Conservation (phyloP, 371 early-diverging fungal genomes). For the Cokeromyces recurvatus region DNA sequence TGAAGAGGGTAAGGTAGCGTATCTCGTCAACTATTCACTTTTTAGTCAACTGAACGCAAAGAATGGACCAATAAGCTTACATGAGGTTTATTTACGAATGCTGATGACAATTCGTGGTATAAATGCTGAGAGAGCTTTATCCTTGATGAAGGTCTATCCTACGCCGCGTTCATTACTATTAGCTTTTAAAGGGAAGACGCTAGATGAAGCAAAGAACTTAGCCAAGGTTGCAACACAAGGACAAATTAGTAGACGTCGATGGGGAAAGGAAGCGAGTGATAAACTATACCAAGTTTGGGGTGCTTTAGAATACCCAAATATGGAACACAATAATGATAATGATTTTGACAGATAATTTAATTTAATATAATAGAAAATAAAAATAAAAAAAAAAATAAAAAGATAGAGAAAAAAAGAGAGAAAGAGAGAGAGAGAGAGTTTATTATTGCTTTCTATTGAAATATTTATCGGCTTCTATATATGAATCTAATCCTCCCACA, state of each 20-base stretch:
- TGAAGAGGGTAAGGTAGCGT: slow-evolving; percentile 3
- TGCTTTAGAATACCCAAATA: not conserved
- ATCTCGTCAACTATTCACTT: slow-evolving; percentile 54
- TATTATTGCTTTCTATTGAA: slow-evolving; percentile 8
- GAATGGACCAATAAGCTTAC: slow-evolving; percentile 54
- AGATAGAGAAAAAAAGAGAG: too few relatives aligned
- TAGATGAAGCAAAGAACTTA: slow-evolving; percentile 26
- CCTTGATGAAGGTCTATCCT: slow-evolving; percentile 63
- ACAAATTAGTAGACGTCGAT: slow-evolving; percentile 42
- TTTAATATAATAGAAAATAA: not conserved
- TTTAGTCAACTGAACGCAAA: slow-evolving; percentile 69
- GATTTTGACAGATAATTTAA: not conserved
- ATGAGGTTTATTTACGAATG: slow-evolving; percentile 75
- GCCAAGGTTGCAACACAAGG: slow-evolving; percentile 31
- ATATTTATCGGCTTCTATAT: slow-evolving; percentile 51
- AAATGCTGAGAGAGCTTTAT: slow-evolving; percentile 75
- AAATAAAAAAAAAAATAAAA: too few relatives aligned
- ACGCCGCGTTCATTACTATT: slow-evolving; percentile 57
- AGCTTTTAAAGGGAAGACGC: slow-evolving; percentile 31
- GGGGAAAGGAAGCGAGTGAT: slow-evolving; percentile 47
- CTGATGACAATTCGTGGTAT: slow-evolving; percentile 79
- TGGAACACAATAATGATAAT: not conserved
- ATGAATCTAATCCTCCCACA: slow-evolving; percentile 54
- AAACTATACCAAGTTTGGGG: slow-evolving; percentile 61
- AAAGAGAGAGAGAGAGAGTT: not conserved